phyloP scores from a whole-genome alignment of 1,139 yeast genomes.

The Geotrichum restrictum region DNA sequence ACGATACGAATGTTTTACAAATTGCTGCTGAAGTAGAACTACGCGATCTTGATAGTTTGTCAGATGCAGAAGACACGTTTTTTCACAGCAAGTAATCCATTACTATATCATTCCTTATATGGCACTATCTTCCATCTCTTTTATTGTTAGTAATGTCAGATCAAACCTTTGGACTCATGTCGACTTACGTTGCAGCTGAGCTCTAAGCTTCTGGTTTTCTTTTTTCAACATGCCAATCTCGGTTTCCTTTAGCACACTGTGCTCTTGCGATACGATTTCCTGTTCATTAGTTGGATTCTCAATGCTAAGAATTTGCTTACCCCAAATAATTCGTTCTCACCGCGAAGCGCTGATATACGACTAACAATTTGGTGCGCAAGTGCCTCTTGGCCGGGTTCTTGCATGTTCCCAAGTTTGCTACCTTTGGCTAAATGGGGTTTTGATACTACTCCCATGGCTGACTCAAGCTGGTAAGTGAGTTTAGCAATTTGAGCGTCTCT shows the following conservation, averaged over 20 bases:
- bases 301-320: slow-evolving; percentile 21
- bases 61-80: slow-evolving; percentile 14
- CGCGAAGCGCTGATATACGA: slow-evolving; percentile 57
- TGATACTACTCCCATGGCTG: slow-evolving; percentile 52
- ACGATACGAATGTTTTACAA: slow-evolving; percentile 17
- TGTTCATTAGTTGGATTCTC: slow-evolving; percentile 13
- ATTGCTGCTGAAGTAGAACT: slow-evolving; percentile 15
- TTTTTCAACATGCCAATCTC: slow-evolving; percentile 59
- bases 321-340: slow-evolving; percentile 68
- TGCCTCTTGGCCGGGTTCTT: slow-evolving; percentile 59
- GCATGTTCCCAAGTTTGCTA: slow-evolving; percentile 19
- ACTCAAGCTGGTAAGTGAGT: slow-evolving; percentile 59
- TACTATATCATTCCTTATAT: not conserved
- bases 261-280: slow-evolving; percentile 67
- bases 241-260: slow-evolving; percentile 64
- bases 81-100: not conserved
- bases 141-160: not conserved
- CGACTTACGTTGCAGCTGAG: not conserved
- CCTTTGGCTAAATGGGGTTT: slow-evolving; percentile 26
- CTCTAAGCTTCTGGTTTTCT: slow-evolving; percentile 39
- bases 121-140: not conserved
- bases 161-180: not conserved
- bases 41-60: slow-evolving; percentile 2
- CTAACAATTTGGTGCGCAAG: slow-evolving; percentile 69
- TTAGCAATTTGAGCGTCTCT: slow-evolving; percentile 56